Evolutionary conservation across 2,329 filamentous ascomycete genomes (phyloP).

Genomic region (Plectosphaerella plurivora): DNA sequence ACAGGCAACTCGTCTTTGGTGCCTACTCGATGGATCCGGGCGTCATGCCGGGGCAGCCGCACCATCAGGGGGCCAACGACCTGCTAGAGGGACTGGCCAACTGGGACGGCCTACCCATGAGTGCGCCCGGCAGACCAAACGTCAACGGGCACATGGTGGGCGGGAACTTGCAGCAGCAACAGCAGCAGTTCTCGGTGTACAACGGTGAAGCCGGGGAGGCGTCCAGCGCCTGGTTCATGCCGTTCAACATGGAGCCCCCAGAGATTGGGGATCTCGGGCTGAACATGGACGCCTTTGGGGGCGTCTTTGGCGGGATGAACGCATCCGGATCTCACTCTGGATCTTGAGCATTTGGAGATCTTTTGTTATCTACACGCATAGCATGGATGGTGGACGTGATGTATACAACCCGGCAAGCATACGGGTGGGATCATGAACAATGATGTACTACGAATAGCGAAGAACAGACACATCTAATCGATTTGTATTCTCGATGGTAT

Average conservation of each 20-base stretch:
- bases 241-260: slow-evolving; percentile 84
- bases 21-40: slow-evolving; percentile 57
- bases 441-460: too few species aligned
- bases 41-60: slow-evolving; percentile 29
- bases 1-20: slow-evolving; percentile 71
- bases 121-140: slow-evolving; percentile 4
- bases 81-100: slow-evolving; percentile 34
- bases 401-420: too few species aligned
- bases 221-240: slow-evolving; percentile 81
- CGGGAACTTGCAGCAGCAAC: not conserved
- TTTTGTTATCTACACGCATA: too few species aligned
- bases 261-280: slow-evolving; percentile 45
- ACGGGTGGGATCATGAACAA: too few species aligned
- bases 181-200: not conserved
- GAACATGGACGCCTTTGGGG: slow-evolving; percentile 43
- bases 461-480: too few species aligned
- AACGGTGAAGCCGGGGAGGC: slow-evolving; percentile 29
- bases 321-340: not conserved
- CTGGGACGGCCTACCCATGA: slow-evolving; percentile 37
- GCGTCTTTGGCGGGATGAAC: slow-evolving; percentile 37
- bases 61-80: slow-evolving; percentile 3
- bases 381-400: too few species aligned
- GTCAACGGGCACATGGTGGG: not conserved
- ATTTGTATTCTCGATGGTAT: not conserved
- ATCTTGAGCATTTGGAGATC: not conserved